Percentiles rank a stretch among this genome's conserved stretches.
phyloP scores from a whole-genome alignment of 2,329 filamentous ascomycete genomes.

The Ophiostoma himal-ulmi region DNA sequence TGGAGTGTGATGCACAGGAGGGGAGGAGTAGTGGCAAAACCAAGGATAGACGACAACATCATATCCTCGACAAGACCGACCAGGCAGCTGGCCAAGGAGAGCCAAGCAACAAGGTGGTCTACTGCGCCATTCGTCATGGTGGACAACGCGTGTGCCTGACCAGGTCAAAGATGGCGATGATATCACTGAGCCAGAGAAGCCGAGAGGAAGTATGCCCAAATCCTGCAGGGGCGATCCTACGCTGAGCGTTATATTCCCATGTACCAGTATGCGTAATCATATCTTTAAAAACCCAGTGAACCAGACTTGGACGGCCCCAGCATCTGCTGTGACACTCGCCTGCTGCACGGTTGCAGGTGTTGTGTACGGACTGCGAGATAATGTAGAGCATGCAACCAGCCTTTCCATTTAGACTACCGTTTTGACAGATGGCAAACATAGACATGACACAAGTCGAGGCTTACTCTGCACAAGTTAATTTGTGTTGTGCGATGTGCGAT shows the following conservation, averaged over 20 bases:
- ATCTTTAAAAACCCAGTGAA: neutral
- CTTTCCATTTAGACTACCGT: neutral
- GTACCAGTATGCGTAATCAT: neutral
- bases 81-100: neutral
- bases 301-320: neutral
- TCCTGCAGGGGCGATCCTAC: conserved; percentile 5
- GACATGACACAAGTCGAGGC: neutral
- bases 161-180: neutral
- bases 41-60: neutral
- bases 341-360: neutral
- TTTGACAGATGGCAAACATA: neutral
- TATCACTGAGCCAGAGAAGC: neutral
- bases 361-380: neutral
- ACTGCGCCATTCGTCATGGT: neutral
- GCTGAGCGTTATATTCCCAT: neutral
- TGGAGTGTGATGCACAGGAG: neutral
- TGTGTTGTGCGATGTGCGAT: neutral
- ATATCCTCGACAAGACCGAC: neutral
- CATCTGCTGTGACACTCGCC: neutral
- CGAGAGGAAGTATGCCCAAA: neutral
- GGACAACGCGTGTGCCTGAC: neutral
- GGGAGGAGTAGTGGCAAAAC: neutral
- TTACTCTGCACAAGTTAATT: neutral
- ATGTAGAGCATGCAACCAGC: neutral
- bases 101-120: neutral